A percentile compares a stretch with the other conserved stretches of the same genome.
Conservation (phyloP, 2,329 filamentous ascomycete genomes). For the Exophiala calicioides region DNA sequence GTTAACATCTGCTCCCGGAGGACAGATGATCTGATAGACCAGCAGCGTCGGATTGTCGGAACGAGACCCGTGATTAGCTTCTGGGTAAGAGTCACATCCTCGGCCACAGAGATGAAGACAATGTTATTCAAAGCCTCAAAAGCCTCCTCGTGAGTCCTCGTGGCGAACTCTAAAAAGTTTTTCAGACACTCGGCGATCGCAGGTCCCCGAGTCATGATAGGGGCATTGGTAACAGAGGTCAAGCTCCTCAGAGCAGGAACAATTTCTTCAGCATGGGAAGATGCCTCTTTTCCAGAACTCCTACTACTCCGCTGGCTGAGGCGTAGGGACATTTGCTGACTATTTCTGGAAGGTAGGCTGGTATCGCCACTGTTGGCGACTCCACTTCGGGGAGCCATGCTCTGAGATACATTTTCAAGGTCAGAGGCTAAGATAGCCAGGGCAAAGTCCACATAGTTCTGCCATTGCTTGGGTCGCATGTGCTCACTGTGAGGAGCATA, state of each 20-base stretch:
- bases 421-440: constrained; percentile 55
- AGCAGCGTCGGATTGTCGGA: constrained; percentile 72
- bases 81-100: constrained; percentile 66
- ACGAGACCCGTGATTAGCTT: constrained; percentile 63
- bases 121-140: constrained; percentile 76
- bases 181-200: constrained; percentile 22
- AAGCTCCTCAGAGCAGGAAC: constrained; percentile 23
- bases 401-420: constrained; percentile 21
- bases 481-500: constrained; percentile 79
- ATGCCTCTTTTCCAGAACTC: constrained; percentile 11
- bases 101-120: constrained; percentile 65
- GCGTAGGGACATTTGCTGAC: constrained; percentile 17
- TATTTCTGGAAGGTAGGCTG: constrained; percentile 50
- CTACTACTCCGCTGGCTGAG: constrained; percentile 21
- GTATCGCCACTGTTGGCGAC: constrained; percentile 25
- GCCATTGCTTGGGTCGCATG: constrained; percentile 69
- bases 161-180: constrained; percentile 14
- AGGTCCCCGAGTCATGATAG: constrained; percentile 22
- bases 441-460: constrained; percentile 69
- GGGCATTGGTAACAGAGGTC: constrained; percentile 24
- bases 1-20: constrained; percentile 77
- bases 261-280: constrained; percentile 24
- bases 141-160: constrained; percentile 63
- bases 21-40: constrained; percentile 66
- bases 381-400: background rate